These are phyloP conservation scores for Microsporum ferrugineum DNA, from an alignment of 2,329 filamentous ascomycete genomes.

Conservation along the genomic window DNA sequence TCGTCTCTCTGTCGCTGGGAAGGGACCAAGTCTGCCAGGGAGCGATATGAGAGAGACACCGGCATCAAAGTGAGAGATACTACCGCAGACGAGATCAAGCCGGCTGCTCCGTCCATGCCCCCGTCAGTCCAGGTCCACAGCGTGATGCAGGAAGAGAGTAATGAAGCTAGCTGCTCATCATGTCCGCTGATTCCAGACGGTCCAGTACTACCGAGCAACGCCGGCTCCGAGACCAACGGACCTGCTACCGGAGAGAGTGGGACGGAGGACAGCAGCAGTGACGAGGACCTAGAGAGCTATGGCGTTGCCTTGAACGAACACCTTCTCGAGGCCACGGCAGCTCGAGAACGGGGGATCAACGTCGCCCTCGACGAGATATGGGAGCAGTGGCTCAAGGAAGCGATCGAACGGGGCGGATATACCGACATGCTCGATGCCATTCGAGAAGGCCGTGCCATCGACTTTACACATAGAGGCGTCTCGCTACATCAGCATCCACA, in stretches of 20 bases:
- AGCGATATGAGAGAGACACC: slow-evolving; percentile 43
- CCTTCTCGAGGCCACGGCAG: slow-evolving; percentile 42
- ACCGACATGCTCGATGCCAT: slow-evolving; percentile 32
- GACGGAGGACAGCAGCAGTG: slow-evolving; percentile 29
- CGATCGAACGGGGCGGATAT: slow-evolving; percentile 39
- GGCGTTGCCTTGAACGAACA: slow-evolving; percentile 43
- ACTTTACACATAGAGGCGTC: slow-evolving; percentile 7
- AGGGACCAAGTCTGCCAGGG: slow-evolving; percentile 38
- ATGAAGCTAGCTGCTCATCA: neutral
- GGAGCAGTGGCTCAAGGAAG: slow-evolving; percentile 50
- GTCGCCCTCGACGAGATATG: slow-evolving; percentile 38
- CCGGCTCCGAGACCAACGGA: slow-evolving; percentile 15
- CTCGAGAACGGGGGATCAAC: slow-evolving; percentile 39
- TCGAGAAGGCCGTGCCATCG: slow-evolving; percentile 26
- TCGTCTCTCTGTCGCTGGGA: slow-evolving; percentile 51
- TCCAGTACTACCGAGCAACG: slow-evolving; percentile 8
- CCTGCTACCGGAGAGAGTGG: neutral
- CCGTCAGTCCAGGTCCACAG: slow-evolving; percentile 25
- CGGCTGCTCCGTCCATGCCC: slow-evolving; percentile 35
- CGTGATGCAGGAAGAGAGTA: slow-evolving; percentile 16
- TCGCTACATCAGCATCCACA: neutral
- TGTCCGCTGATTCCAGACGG: neutral
- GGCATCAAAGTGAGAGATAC: slow-evolving; percentile 50
- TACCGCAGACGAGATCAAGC: slow-evolving; percentile 46
- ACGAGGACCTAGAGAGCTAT: slow-evolving; percentile 40